phyloP scores from a whole-genome alignment of 768 basidiomycete species.

The Suillus lakei region DNA sequence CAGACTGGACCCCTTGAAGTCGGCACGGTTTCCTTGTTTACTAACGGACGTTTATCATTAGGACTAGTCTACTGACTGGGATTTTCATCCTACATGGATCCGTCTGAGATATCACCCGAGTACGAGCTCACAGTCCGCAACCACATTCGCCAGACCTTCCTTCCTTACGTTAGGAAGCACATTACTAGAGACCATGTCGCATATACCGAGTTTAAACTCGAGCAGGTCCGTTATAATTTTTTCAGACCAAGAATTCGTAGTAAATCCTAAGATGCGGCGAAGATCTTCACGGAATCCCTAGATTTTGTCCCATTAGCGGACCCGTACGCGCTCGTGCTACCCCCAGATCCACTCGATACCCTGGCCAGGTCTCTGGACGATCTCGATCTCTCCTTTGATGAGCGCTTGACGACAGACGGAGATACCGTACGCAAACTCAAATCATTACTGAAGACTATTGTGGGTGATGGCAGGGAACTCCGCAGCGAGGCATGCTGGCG shows the following conservation, averaged over 20 bases:
- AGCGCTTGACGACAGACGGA: slow-evolving; percentile 44
- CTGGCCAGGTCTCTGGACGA: slow-evolving; percentile 42
- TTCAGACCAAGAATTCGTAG: neutral
- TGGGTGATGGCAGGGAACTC: slow-evolving; percentile 23
- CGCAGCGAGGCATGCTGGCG: slow-evolving; percentile 44
- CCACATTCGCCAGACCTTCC: slow-evolving; percentile 60
- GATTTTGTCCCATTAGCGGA: slow-evolving; percentile 52
- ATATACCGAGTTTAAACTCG: slow-evolving; percentile 54
- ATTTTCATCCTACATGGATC: slow-evolving; percentile 41
- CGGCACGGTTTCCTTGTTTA: neutral
- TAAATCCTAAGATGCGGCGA: slow-evolving; percentile 12
- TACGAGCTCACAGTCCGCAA: slow-evolving; percentile 33
- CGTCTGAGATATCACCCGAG: neutral
- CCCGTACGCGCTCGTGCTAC: slow-evolving; percentile 53
- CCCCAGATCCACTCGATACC: slow-evolving; percentile 58
- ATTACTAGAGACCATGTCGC: slow-evolving; percentile 58
- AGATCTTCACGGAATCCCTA: slow-evolving; percentile 49
- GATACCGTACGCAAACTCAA: slow-evolving; percentile 25
- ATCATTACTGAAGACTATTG: slow-evolving; percentile 7
- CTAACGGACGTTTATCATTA: slow-evolving; percentile 2
- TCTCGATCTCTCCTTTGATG: slow-evolving; percentile 46
- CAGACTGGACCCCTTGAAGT: neutral
- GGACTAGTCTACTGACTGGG: neutral
- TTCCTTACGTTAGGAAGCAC: slow-evolving; percentile 57
- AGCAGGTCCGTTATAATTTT: slow-evolving; percentile 40